Base-by-base conservation (phyloP, 768 basidiomycete genomes). In the Holtermanniella nyarrowii region DNA sequence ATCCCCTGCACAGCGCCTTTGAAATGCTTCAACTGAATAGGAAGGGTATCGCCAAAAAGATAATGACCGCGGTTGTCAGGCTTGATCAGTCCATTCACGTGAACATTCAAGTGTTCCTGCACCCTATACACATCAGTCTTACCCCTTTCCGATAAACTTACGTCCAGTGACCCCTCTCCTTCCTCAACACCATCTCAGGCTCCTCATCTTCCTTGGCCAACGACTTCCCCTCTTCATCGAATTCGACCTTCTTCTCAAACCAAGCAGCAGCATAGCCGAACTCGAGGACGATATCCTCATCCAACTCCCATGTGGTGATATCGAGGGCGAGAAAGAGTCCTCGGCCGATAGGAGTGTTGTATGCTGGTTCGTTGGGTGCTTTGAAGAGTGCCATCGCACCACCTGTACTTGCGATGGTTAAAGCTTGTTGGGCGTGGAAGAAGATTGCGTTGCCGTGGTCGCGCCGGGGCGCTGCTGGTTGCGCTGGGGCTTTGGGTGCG, bases 231-330 rank as follows among this genome's bases (percentile, higher is more conserved):
- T 25, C 23, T 21, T 20, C n/a, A 20, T 20, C 18, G 18, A 14
- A 23, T 39, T 45, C 49, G 18, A 26, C 50, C 14, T 37, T 49
- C 43, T 57, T 41, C 31, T 70, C 63, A 55, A 59, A 68, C 63
- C 61, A 68, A 10, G 51, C 52, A 2, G 61, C 63, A 11, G 63
- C 57, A 60, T 60, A 71, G 5, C 69, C 67, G 4, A 67, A 58
- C 31, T 68, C 67, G 11, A 64, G 45, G 1, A 69, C 54, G 11
- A 60, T 47, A 13, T 49, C 55, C 5, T 54, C 52, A 26, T 68
- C 63, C 37, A 51, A 53, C 37, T 67, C 69, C 65, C 65, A 68
- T 1, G 49, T 63, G 5, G 59, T 58, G 10, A 68, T 42, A 40
- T 58, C 43, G 24, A 71, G 54, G 0, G 65, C 50, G 26, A 71